Percentiles rank a stretch among this genome's conserved stretches.
These are phyloP conservation scores for Meyerozyma sp. DNA, from an alignment of 1,139 yeast species.

Conservation along the genomic window DNA sequence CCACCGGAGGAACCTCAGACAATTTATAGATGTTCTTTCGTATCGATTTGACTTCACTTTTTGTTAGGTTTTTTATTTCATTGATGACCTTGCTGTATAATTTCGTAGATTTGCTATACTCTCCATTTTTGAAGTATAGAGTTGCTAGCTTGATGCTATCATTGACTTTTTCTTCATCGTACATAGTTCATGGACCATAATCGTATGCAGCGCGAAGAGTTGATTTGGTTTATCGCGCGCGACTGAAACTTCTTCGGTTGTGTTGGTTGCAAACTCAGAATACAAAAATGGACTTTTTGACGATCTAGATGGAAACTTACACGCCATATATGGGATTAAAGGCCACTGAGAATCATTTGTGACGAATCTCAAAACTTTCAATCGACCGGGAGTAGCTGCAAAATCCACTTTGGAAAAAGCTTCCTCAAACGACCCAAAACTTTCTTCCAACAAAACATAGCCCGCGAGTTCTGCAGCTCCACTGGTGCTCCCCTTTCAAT, in stretches of 20 bases:
- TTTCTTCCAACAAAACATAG: too few relatives aligned
- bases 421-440: too few relatives aligned
- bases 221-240: not conserved
- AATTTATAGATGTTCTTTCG: constrained; percentile 16
- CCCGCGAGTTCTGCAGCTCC: not conserved
- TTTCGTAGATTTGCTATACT: constrained; percentile 23
- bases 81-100: constrained; percentile 4
- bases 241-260: not conserved
- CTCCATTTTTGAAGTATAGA: constrained; percentile 26
- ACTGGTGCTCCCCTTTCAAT: not conserved
- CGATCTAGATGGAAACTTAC: too few relatives aligned
- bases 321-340: too few relatives aligned
- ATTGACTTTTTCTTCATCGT: constrained; percentile 14
- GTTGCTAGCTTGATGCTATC: constrained; percentile 29
- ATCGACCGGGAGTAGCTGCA: too few relatives aligned
- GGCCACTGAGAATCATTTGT: too few relatives aligned
- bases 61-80: constrained; percentile 13
- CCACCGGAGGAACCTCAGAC: constrained; percentile 22
- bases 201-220: not conserved
- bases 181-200: not conserved
- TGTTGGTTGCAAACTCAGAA: not conserved
- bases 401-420: too few relatives aligned
- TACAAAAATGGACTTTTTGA: too few relatives aligned
- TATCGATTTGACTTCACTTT: constrained; percentile 12
- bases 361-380: too few relatives aligned